These are phyloP conservation scores for Fusarium odoratissimum DNA, from an alignment of 2,329 filamentous ascomycete species.

Conservation along the genomic window DNA sequence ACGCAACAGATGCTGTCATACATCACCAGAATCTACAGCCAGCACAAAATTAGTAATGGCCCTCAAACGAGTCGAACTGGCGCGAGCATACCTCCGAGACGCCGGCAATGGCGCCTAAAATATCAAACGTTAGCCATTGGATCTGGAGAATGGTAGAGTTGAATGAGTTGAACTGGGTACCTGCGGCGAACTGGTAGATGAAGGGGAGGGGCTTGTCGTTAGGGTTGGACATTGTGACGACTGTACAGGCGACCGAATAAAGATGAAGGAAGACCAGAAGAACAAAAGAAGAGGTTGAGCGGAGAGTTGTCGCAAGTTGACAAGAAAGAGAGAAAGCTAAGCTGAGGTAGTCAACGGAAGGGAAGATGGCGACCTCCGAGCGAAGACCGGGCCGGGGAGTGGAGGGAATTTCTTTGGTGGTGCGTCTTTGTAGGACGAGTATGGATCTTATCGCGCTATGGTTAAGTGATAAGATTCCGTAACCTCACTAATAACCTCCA, in stretches of 20 bases:
- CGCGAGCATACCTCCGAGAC: slow-evolving; percentile 84
- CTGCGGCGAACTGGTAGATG: slow-evolving; percentile 93
- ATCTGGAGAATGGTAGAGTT: neutral
- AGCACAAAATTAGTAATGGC: slow-evolving; percentile 29
- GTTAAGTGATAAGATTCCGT: slow-evolving; percentile 38
- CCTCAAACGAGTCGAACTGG: slow-evolving; percentile 32
- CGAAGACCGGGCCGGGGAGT: slow-evolving; percentile 45
- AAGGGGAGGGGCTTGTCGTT: slow-evolving; percentile 85
- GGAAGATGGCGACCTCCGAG: slow-evolving; percentile 43
- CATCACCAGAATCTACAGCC: slow-evolving; percentile 84
- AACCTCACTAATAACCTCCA: slow-evolving; percentile 1
- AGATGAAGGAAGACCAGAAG: slow-evolving; percentile 6
- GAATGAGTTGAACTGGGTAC: slow-evolving; percentile 56
- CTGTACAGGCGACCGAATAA: slow-evolving; percentile 11
- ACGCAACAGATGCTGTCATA: slow-evolving; percentile 56
- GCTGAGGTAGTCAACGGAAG: slow-evolving; percentile 16
- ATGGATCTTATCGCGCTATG: slow-evolving; percentile 42
- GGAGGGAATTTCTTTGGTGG: slow-evolving; percentile 47
- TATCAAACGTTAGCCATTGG: slow-evolving; percentile 37
- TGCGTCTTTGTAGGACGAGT: slow-evolving; percentile 5
- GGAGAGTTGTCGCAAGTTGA: slow-evolving; percentile 28
- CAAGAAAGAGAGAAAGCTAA: slow-evolving; percentile 7
- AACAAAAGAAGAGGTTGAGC: slow-evolving; percentile 18
- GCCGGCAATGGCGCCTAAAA: slow-evolving; percentile 87
- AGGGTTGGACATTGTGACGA: slow-evolving; percentile 48